These are phyloP conservation scores for Periconia sp. DNA, from an alignment of 2,329 filamentous ascomycete genomes.

Conservation along the genomic window DNA sequence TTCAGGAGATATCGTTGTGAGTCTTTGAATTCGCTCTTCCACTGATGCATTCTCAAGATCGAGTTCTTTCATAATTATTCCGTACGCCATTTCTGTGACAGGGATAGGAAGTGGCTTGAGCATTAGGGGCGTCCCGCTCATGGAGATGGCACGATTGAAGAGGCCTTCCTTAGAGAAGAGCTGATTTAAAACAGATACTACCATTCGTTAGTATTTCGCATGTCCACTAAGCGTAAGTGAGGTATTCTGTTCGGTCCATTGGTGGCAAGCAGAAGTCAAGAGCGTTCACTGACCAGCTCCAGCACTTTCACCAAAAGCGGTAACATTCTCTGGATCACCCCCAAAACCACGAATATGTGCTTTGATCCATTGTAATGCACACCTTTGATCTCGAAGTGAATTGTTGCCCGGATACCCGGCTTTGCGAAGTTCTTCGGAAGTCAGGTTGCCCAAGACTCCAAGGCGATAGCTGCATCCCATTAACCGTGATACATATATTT, in stretches of 20 bases:
- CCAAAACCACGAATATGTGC: slow-evolving; percentile 43
- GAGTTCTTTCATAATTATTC: slow-evolving; percentile 44
- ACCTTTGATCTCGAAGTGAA: slow-evolving; percentile 38
- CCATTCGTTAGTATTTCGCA: slow-evolving; percentile 11
- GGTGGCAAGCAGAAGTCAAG: neutral
- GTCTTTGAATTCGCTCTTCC: slow-evolving; percentile 46
- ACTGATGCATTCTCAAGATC: slow-evolving; percentile 41
- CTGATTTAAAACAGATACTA: slow-evolving; percentile 25
- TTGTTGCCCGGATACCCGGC: slow-evolving; percentile 43
- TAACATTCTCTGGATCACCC: slow-evolving; percentile 42
- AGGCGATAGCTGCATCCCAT: slow-evolving; percentile 28
- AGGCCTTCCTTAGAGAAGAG: slow-evolving; percentile 22
- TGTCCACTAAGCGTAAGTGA: too few relatives aligned
- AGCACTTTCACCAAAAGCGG: slow-evolving; percentile 52
- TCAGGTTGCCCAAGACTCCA: slow-evolving; percentile 41
- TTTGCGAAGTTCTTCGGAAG: slow-evolving; percentile 53
- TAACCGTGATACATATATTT: neutral
- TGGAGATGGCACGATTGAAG: slow-evolving; percentile 29
- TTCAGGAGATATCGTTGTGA: slow-evolving; percentile 45
- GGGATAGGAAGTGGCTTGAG: slow-evolving; percentile 43
- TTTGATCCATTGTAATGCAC: slow-evolving; percentile 45
- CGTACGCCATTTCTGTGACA: slow-evolving; percentile 49
- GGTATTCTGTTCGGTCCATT: too few relatives aligned
- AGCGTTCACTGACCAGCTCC: slow-evolving; percentile 49
- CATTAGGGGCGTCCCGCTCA: slow-evolving; percentile 44